A percentile compares a stretch with the other conserved stretches of the same genome.
These are phyloP conservation scores for Naganishia friedmannii DNA, from an alignment of 768 basidiomycete genomes.

Conservation along the genomic window DNA sequence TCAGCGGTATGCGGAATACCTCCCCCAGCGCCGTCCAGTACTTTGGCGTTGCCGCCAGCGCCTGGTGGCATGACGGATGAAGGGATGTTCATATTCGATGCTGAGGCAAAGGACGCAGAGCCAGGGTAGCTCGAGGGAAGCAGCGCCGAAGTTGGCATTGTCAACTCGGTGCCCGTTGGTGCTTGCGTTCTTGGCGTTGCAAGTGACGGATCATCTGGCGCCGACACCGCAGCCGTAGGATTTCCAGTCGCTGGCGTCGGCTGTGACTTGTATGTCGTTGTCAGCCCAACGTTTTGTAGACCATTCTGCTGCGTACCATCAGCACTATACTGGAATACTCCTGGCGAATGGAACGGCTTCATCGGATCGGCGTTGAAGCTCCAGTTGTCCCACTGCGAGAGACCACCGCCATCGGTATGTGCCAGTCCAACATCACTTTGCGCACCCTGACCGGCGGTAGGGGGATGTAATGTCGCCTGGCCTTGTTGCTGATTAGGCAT, in stretches of 20 bases:
- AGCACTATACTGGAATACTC: constrained; percentile 5
- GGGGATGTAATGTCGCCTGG: not conserved
- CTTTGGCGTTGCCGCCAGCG: constrained; percentile 24
- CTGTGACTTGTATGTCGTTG: not conserved
- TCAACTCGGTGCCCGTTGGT: constrained; percentile 2
- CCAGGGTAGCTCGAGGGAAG: constrained; percentile 24
- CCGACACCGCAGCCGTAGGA: not conserved
- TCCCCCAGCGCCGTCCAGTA: constrained; percentile 18
- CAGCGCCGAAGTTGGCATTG: constrained; percentile 33
- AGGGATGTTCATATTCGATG: constrained; percentile 23
- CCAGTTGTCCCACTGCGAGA: constrained; percentile 34
- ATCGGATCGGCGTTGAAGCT: constrained; percentile 17
- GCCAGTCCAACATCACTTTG: constrained; percentile 2
- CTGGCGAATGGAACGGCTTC: constrained; percentile 4
- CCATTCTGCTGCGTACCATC: constrained; percentile 2
- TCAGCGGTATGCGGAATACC: constrained; percentile 20
- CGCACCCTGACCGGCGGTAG: not conserved
- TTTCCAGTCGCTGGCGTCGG: not conserved
- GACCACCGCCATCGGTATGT: constrained; percentile 25
- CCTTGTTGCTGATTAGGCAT: not conserved
- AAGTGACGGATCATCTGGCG: not conserved
- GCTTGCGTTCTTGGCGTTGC: not conserved
- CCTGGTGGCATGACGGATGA: not conserved
- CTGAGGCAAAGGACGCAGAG: constrained; percentile 20
- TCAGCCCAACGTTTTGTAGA: not conserved